Evolutionary conservation across 352 stramenopile genomes (phyloP), one percentile per base, ranked within the genome.

Genomic region (Phytopythium aichiense): DNA sequence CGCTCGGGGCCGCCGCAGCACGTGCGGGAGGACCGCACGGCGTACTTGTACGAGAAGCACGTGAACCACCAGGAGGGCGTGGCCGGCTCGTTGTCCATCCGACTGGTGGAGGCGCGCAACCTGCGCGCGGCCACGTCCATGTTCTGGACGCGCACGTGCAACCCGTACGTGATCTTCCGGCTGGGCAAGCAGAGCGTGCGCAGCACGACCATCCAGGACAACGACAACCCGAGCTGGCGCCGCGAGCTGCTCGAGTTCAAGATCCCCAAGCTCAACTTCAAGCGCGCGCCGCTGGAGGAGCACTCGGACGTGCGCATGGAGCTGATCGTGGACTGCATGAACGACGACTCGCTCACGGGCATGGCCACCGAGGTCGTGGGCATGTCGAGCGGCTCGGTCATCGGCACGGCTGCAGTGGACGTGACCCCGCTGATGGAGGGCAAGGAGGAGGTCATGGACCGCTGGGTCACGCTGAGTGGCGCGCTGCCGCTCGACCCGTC

Each of bases 81-180:
- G 37, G 84, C 82, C 4, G 84, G 84, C 22, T 85, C 75, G 58
- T 68, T 93, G 42, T 87, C 71, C 30, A 89, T 93, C 55, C 80
- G 84, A 0, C 67, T 93, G 16, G 70, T 93, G 18, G 82, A 87
- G 37, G 84, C 84, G 38, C 79, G 81, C 31, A 86, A 89, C 65
- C 71, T 93, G 46, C 82, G 74, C 22, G 81, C 82, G 22, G 80
- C 76, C 11, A 67, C 81, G 28, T 91, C 84, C 61, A 89, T 93
- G 80, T 93, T 93, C 64, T 91, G 84, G 77, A 72, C 87, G 49
- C 84, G 82, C 58, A 89, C 80, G 38, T 93, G 84, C 66, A 91
- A 91, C 48, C 82, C 84, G 33, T 93, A 93, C 67, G 80, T 93
- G 65, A 93, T 93, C 61, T 93, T 93, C 64, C 82, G 84, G 43